These are phyloP conservation scores for Globisporangium spiculum DNA, from an alignment of 352 stramenopile genomes.

Conservation along the genomic window DNA sequence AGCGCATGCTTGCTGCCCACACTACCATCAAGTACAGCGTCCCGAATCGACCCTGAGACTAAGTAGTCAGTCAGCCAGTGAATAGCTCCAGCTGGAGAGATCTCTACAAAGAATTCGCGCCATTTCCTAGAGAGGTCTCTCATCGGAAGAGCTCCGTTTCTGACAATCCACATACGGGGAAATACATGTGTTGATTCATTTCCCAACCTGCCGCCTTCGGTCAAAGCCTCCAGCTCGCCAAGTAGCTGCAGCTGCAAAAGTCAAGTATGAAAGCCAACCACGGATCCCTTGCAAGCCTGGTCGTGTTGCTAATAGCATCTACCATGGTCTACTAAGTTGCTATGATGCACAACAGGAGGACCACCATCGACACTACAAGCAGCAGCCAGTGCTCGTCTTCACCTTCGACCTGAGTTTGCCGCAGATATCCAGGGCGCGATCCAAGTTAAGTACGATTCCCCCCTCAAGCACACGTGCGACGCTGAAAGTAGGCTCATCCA, in stretches of 20 bases:
- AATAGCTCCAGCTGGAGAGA: not conserved
- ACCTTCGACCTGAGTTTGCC: not conserved
- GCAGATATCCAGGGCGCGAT: not conserved
- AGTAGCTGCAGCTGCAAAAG: not conserved
- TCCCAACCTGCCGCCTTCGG: not conserved
- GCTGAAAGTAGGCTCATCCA: constrained; percentile 25
- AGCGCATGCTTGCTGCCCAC: too few relatives aligned
- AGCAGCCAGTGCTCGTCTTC: not conserved
- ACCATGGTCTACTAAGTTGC: not conserved
- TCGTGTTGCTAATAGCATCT: not conserved
- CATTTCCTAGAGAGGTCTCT: not conserved
- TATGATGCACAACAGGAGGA: not conserved
- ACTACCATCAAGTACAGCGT: not conserved
- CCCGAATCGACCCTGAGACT: not conserved
- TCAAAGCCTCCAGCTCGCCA: not conserved
- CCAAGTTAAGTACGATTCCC: not conserved
- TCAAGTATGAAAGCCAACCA: not conserved
- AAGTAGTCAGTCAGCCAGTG: not conserved
- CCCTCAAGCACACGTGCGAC: not conserved
- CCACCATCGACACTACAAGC: not conserved
- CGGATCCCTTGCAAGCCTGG: not conserved
- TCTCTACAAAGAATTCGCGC: not conserved
- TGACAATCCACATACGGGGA: too few relatives aligned
- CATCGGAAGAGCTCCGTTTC: not conserved
- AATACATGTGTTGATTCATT: not conserved